Conservation (phyloP, 2,329 filamentous ascomycete genomes). For the Fusarium subtropicale region DNA sequence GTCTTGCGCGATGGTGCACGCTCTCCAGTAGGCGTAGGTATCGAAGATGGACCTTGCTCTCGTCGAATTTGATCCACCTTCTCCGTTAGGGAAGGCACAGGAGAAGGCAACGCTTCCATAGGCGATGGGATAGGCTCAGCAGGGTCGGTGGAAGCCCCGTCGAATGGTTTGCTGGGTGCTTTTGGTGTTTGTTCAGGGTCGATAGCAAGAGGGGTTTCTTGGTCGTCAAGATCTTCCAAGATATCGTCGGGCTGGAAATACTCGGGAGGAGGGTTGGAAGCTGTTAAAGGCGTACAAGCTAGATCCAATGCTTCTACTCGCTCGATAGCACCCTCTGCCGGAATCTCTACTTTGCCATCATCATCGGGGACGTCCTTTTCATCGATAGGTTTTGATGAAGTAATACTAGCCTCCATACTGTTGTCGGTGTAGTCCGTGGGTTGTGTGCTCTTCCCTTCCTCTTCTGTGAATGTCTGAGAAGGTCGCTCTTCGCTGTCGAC, state of each 20-base stretch:
- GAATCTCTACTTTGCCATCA: constrained; percentile 48
- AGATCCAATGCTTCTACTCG: constrained; percentile 64
- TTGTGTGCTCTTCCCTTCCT: constrained; percentile 61
- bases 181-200: constrained; percentile 43
- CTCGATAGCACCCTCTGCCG: constrained; percentile 55
- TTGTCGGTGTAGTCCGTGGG: constrained; percentile 55
- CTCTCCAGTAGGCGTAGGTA: constrained; percentile 48
- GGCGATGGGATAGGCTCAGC: constrained; percentile 28
- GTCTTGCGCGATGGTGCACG: constrained; percentile 58
- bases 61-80: constrained; percentile 65
- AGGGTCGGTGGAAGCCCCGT: constrained; percentile 29
- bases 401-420: constrained; percentile 49
- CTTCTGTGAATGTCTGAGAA: constrained; percentile 60
- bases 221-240: neutral
- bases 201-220: constrained; percentile 28
- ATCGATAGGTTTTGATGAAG: constrained; percentile 44
- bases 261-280: constrained; percentile 37
- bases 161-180: constrained; percentile 27
- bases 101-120: constrained; percentile 27
- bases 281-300: constrained; percentile 52
- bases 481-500: constrained; percentile 62
- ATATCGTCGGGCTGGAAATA: constrained; percentile 18
- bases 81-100: constrained; percentile 53
- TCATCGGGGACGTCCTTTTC: constrained; percentile 44
- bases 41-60: constrained; percentile 56